These are phyloP conservation scores for Sapria himalayana DNA, from an alignment of 345 rosid genomes.

Conservation along the genomic window DNA sequence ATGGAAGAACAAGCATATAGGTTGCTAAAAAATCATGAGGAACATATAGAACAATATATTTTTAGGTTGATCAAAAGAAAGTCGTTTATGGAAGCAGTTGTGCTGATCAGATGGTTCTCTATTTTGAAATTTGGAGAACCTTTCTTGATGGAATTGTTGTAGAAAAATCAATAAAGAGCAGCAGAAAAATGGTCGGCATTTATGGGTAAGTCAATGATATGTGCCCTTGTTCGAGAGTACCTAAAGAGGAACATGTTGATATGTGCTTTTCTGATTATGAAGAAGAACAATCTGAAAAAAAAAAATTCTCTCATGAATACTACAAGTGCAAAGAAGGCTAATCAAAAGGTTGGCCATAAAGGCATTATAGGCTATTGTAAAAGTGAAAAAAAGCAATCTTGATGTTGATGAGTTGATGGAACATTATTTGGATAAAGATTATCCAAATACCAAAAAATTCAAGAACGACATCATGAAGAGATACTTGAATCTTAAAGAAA, in stretches of 20 bases:
- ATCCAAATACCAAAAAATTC: conserved; percentile 32
- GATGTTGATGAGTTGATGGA: conserved; percentile 68
- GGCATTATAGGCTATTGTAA: no score
- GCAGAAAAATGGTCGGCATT: conserved; percentile 91
- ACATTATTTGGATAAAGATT: conserved; percentile 59
- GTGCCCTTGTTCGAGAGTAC: conserved; percentile 48
- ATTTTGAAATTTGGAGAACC: no score
- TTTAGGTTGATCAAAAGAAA: no score
- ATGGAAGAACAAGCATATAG: no score
- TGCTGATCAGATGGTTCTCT: no score
- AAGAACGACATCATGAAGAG: conserved; percentile 22
- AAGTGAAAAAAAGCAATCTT: conserved; percentile 98
- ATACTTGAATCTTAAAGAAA: conserved; percentile 45
- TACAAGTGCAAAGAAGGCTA: conserved; percentile 69
- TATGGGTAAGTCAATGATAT: conserved; percentile 67
- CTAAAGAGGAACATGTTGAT: conserved; percentile 49
- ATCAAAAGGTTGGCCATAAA: no score
- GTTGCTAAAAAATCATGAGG: no score
- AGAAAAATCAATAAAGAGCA: conserved; percentile 46
- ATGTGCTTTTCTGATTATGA: conserved; percentile 41
- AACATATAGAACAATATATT: no score
- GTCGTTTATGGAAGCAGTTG: no score
- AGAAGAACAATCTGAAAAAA: conserved; percentile 51
- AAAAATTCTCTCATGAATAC: conserved; percentile 52
- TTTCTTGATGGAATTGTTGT: no score